Percentiles rank a stretch among this genome's conserved stretches.
These are phyloP conservation scores for Cinnamomum chago DNA, from an alignment of 164 flowering plant genomes.

Conservation along the genomic window DNA sequence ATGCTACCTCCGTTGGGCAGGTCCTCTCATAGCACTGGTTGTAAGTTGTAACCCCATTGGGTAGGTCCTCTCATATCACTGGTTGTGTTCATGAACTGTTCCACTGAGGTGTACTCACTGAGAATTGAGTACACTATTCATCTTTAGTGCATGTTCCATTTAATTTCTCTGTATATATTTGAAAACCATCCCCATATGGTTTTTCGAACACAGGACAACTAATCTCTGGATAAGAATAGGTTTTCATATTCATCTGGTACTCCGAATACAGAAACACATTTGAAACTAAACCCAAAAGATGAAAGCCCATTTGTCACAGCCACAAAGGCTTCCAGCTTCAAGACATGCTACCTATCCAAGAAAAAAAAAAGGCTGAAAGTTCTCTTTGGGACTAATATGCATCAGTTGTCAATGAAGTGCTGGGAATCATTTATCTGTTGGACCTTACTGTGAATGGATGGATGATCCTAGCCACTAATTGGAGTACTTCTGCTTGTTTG, in stretches of 20 bases:
- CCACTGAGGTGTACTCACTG: no score
- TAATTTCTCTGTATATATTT: neutral
- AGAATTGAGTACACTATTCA: no score
- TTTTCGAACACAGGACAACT: neutral
- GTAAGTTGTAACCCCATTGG: neutral
- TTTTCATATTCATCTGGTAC: neutral
- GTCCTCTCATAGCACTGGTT: neutral
- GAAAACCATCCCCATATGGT: neutral
- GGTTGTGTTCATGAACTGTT: no score
- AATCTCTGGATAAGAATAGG: neutral
- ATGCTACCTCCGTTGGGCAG: neutral
- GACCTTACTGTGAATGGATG: neutral
- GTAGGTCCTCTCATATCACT: neutral
- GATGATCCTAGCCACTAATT: no score
- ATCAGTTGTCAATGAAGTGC: neutral
- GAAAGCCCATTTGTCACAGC: neutral
- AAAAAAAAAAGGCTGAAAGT: no score
- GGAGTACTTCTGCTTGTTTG: no score
- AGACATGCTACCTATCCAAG: no score
- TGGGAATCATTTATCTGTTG: neutral
- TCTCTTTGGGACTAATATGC: neutral
- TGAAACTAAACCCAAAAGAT: neutral
- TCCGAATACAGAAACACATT: neutral
- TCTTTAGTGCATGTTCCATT: neutral
- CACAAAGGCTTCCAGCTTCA: no score